A percentile compares a stretch with the other conserved stretches of the same genome.
Conservation (phyloP, 2,329 filamentous ascomycete genomes). For the Pestalotiopsis sp. region DNA sequence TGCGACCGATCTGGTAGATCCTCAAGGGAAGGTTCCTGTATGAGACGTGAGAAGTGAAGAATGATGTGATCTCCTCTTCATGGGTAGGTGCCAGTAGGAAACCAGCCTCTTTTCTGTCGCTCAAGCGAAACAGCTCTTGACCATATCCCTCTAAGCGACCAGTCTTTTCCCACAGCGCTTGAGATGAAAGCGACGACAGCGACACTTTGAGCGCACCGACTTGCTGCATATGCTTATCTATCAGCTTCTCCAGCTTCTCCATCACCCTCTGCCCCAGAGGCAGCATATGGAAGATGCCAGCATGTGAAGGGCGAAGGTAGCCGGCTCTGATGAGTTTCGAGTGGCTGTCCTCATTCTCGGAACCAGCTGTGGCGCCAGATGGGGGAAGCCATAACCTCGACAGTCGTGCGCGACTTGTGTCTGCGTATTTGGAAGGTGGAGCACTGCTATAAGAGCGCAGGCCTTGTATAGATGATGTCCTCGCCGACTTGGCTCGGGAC, state of each 20-base stretch:
- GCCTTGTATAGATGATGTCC: not conserved
- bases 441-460: slow-evolving; percentile 4
- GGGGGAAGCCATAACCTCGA: slow-evolving; percentile 81
- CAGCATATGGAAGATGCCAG: slow-evolving; percentile 89
- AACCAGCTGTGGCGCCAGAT: slow-evolving; percentile 61
- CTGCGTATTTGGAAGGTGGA: not conserved
- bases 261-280: slow-evolving; percentile 86
- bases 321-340: slow-evolving; percentile 69
- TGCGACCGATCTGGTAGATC: slow-evolving; percentile 89
- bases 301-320: slow-evolving; percentile 77
- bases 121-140: slow-evolving; percentile 79
- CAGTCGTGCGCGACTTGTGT: slow-evolving; percentile 39
- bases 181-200: slow-evolving; percentile 81
- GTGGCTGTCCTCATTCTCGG: slow-evolving; percentile 62
- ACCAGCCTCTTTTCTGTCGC: slow-evolving; percentile 72
- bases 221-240: slow-evolving; percentile 85
- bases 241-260: slow-evolving; percentile 79
- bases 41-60: slow-evolving; percentile 75
- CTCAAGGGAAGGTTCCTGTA: slow-evolving; percentile 85
- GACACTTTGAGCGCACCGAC: slow-evolving; percentile 82
- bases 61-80: slow-evolving; percentile 89
- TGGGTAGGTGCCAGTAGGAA: slow-evolving; percentile 90
- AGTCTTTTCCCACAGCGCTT: slow-evolving; percentile 79
- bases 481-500: not conserved
- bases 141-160: slow-evolving; percentile 73